Evolutionary conservation across 768 basidiomycete genomes (phyloP), one percentile per base, ranked within the genome.

Genomic region (Ramaria sp.): DNA sequence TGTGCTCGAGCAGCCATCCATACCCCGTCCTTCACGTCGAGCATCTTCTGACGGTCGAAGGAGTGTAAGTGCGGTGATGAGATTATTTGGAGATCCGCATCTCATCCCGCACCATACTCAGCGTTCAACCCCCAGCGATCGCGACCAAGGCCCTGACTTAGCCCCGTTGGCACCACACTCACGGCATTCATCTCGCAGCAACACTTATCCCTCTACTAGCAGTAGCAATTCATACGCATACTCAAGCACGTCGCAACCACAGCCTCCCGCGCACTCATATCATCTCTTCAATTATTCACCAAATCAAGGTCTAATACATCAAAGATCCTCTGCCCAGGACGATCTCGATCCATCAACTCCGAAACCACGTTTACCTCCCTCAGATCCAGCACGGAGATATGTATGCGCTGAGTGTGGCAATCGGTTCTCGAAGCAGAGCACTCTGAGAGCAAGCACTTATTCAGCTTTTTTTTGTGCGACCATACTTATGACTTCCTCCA

Each of bases 351-450:
- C 55, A 15, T 57, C 55, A 4, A 34, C 17, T 15, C 55, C 55
- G 10, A 48, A 50, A 31, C 55, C 55, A 7, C 55, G 55, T 31
- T 39, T 57, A 24, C 55, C 55, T 13, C 55, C 55, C 6, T 38
- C 45, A 11, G 55, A 57, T 50, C 55, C 55, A 11, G 45, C 55
- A 13, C 55, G 55, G 30, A 57, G 45, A 41, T 57, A 57, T 30
- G 55, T 49, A 7, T 57, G 55, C 33, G 33, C 55, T 12, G 55
- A 57, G 37, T 57, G 55, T 41, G 55, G 55, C n/a, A 57, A 57
- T 50, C 45, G 55, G 5, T 57, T 57, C 37, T 57, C 55, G 48
- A 57, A 57, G 30, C 55, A 57, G 46, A 57, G 55, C 55, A 57
- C 55, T 5, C 24, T 57, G 2, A 33, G 55, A 30, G 55, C 45